Evolutionary conservation across 352 stramenopile genomes (phyloP).

Genomic region (Phytophthora ohioensis): DNA sequence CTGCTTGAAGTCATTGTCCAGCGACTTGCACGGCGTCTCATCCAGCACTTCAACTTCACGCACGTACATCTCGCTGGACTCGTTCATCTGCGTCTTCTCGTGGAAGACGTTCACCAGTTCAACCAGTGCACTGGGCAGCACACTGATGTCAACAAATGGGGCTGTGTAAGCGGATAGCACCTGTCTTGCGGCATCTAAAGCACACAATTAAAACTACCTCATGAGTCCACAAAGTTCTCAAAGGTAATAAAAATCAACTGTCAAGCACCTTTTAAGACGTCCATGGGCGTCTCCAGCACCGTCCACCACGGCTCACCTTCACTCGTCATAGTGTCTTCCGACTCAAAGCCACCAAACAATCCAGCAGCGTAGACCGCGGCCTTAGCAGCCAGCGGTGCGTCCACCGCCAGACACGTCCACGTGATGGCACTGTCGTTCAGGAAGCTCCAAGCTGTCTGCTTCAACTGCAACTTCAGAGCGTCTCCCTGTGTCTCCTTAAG

Average conservation of each 20-base stretch:
- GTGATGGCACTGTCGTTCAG: constrained; percentile 64
- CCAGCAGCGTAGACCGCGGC: constrained; percentile 57
- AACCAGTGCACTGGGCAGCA: constrained; percentile 23
- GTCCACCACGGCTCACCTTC: constrained; percentile 42
- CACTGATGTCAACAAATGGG: constrained; percentile 37
- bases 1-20: constrained; percentile 27
- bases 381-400: constrained; percentile 45
- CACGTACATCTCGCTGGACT: constrained; percentile 24
- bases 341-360: constrained; percentile 42
- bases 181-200: constrained; percentile 38
- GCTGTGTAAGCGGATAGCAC: constrained; percentile 39
- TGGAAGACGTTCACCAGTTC: constrained; percentile 37
- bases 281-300: constrained; percentile 38
- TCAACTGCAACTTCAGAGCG: constrained; percentile 33
- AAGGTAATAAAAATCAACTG: constrained; percentile 6
- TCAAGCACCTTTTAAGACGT: constrained; percentile 45
- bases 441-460: constrained; percentile 60
- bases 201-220: constrained; percentile 9
- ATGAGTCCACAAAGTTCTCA: constrained; percentile 20
- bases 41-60: constrained; percentile 9
- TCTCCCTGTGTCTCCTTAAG: constrained; percentile 25
- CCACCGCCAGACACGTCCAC: constrained; percentile 53
- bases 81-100: constrained; percentile 24
- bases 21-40: constrained; percentile 10
- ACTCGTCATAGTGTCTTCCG: constrained; percentile 22